phyloP scores from a whole-genome alignment of 305 asterid species.

The Fraxinus latifolia region DNA sequence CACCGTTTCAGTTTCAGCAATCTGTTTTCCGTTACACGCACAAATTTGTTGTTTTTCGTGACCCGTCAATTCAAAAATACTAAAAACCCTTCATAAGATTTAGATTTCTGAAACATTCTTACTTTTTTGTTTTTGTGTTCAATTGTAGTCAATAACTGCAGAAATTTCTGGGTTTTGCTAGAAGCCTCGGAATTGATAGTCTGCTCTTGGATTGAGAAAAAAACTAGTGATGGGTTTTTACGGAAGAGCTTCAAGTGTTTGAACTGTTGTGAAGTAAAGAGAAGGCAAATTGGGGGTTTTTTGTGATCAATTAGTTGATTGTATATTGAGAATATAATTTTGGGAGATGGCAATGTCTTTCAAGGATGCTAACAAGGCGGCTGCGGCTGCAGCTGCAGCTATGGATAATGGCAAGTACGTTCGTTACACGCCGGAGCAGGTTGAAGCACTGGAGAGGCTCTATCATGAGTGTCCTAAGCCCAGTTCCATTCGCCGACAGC shows the following conservation, averaged over 20 bases:
- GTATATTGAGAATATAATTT: slow-evolving; percentile 1
- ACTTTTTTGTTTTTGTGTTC: not conserved
- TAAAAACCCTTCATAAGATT: not conserved
- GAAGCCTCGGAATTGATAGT: not conserved
- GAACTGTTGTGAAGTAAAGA: slow-evolving; percentile 5
- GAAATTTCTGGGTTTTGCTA: not conserved
- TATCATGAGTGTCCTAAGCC: slow-evolving; percentile 59
- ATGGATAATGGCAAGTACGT: slow-evolving; percentile 51
- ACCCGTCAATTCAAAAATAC: slow-evolving; percentile 6
- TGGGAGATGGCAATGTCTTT: slow-evolving; percentile 40
- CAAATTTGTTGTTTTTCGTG: slow-evolving; percentile 33
- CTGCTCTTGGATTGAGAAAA: not conserved
- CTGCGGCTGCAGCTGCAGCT: not conserved
- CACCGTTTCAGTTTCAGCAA: slow-evolving; percentile 30
- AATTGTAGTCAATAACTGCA: slow-evolving; percentile 6
- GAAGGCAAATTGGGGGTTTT: not conserved
- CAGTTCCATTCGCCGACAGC: slow-evolving; percentile 52
- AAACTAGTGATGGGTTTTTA: not conserved
- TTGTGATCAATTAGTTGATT: not conserved
- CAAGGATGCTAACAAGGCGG: slow-evolving; percentile 42
- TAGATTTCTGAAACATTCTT: slow-evolving; percentile 16
- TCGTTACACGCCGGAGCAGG: slow-evolving; percentile 60
- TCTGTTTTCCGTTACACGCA: slow-evolving; percentile 18
- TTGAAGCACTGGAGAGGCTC: slow-evolving; percentile 53
- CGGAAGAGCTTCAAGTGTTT: not conserved